Conservation (phyloP, 768 basidiomycete species). For the Coprinopsis strossmayeri region DNA sequence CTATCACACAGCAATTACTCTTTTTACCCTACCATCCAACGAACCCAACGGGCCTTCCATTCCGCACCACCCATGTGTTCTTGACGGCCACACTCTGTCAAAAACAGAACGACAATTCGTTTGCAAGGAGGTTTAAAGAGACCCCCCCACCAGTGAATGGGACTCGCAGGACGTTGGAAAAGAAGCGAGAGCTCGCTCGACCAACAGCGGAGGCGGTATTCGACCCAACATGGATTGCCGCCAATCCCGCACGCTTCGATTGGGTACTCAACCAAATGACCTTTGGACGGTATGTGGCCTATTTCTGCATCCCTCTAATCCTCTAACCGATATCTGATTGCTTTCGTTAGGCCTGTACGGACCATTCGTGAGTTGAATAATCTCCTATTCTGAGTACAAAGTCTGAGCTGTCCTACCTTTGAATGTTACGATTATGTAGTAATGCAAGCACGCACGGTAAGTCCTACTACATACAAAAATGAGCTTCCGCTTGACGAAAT, state of each 20-base stretch:
- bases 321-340: background rate
- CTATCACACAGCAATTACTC: slow-evolving; percentile 37
- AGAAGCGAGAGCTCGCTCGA: slow-evolving; percentile 11
- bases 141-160: slow-evolving; percentile 6
- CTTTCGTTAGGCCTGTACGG: slow-evolving; percentile 6
- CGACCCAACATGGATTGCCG: slow-evolving; percentile 9
- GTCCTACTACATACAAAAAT: background rate
- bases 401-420: background rate
- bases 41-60: slow-evolving; percentile 29
- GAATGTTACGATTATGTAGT: background rate
- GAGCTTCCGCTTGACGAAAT: background rate
- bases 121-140: background rate
- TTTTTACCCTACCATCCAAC: slow-evolving; percentile 32
- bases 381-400: too few relatives aligned
- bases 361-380: slow-evolving; percentile 11
- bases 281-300: background rate
- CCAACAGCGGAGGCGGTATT: slow-evolving; percentile 8
- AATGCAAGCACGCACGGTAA: slow-evolving; percentile 13
- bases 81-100: slow-evolving; percentile 30
- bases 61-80: slow-evolving; percentile 34
- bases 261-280: slow-evolving; percentile 12
- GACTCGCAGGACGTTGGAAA: slow-evolving; percentile 8
- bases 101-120: slow-evolving; percentile 12
- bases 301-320: background rate
- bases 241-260: slow-evolving; percentile 11